Base-by-base conservation (phyloP, 805 yeast genomes). In the Lipomyces chichibuensis region DNA sequence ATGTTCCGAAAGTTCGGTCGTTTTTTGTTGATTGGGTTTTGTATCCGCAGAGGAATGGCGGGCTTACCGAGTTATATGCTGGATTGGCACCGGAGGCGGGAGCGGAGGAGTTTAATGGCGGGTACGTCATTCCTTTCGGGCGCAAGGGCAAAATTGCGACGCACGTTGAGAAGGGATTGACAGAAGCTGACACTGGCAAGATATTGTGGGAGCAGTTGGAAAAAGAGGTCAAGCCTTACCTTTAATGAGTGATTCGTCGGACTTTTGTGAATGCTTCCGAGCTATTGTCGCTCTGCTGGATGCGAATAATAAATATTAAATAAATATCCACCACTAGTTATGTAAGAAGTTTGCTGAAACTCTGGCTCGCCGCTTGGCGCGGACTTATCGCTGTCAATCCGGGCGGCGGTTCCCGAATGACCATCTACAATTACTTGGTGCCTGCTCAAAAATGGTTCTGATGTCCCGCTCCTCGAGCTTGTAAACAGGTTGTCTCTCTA, bases 141-240 rank as follows among this genome's bases (percentile, higher is more conserved):
- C 53, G 59, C 20, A 53, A 49, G 52, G 64, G 62, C 25, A n/a
- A 8, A 11, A 27, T 57, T n/a, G 33, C 6, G 7, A 9, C 20
- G 8, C 43, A 65, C 25, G 53, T 65, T 20, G 14, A 29, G n/a
- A 43, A 65, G 51, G 68, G 64, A 1, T 23, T 61, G 29, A 20
- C 14, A 17, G 51, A 57, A 20, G 59, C 61, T 20, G 65, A 43
- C 7, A 54, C 57, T 6, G 64, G 57, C 13, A 35, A 17, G 39
- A 60, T 61, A 55, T 27, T 65, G 29, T 65, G 68, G 68, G 62
- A 60, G 49, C 25, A 25, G 7, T 32, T 60, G 54, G 68, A 65
- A 56, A 59, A 52, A 6, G 61, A 56, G 11, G 68, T 65, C 5
- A 46, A 37, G 55, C 35, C 20, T 27, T 62, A 39, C 33, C 13